Evolutionary conservation across 2,329 filamentous ascomycete genomes (phyloP), one percentile per base, ranked within the genome.

Genomic region (Fusarium papillatum): DNA sequence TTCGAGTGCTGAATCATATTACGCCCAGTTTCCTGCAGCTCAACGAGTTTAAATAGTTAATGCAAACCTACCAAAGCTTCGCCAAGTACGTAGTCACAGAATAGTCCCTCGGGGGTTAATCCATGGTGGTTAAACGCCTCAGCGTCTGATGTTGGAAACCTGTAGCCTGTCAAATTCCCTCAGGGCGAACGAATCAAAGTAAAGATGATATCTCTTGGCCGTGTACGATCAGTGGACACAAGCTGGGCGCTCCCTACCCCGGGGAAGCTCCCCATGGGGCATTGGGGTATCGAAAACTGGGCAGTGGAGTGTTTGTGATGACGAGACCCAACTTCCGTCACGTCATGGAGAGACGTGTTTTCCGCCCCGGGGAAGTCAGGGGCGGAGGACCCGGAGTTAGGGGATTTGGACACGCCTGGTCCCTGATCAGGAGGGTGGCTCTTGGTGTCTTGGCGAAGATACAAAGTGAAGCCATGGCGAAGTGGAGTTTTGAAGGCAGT

Each of bases 391-490:
- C 66, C 48, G 57, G 61, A 31, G 48, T 19, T 59, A 65, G 60
- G 60, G 36, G 41, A 59, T 69, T 69, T 16, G 6, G 36, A 26
- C 36, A 39, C 34, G 22, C 57, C 90, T 95, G 62, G 34, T 39
- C 46, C 31, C 29, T 53, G 43, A 39, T 48, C 24, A 53, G 24
- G 91, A 93, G 95, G 81, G 88, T 91, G 78, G 46, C 31, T 39
- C 34, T 64, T 53, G 62, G 62, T 39, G 64, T 66, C 64, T 66
- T 66, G 64, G 50, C 64, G 36, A 14, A 66, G 38, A 17, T 43
- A 17, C 43, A 43, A 55, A 55, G 22, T 11, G 36, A 19, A 31
- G 29, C 64, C 11, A 65, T 41, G 22, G n/a, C 5, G 26, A 46
- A 46, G 64, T 66, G 64, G 64, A 59, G 48, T 66, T 66, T 59